Evolutionary conservation across 2,329 filamentous ascomycete genomes (phyloP).

Genomic region (Calonectria leucothoes): DNA sequence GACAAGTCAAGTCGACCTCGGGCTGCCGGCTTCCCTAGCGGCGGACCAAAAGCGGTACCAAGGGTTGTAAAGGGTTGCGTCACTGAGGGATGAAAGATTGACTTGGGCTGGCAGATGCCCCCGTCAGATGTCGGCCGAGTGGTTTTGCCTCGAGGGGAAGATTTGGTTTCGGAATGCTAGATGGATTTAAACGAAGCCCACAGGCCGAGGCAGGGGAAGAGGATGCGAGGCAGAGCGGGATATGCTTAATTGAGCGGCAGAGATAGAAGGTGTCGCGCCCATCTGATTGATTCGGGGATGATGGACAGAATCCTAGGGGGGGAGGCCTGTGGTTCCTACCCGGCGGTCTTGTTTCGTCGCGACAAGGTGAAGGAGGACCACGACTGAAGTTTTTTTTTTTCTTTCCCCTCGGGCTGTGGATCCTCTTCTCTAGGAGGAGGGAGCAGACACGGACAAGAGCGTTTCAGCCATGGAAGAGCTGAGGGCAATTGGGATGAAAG

Average conservation of each 20-base stretch:
- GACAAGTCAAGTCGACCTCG: background rate
- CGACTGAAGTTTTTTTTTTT: background rate
- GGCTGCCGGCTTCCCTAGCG: background rate
- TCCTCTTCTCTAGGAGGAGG: background rate
- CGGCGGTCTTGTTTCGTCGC: background rate
- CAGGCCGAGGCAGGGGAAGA: background rate
- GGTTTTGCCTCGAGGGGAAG: background rate
- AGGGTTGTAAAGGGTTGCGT: background rate
- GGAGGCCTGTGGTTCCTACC: background rate
- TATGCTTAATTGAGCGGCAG: background rate
- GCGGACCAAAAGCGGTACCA: background rate
- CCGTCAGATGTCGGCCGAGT: background rate
- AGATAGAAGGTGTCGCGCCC: background rate
- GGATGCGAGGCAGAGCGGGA: background rate
- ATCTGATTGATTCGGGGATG: background rate
- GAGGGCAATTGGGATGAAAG: constrained; percentile 12
- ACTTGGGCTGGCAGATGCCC: background rate
- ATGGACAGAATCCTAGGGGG: background rate
- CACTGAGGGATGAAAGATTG: constrained; percentile 6
- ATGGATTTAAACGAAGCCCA: background rate
- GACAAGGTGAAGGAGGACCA: background rate
- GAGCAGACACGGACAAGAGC: background rate
- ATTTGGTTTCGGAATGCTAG: background rate
- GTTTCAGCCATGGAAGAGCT: constrained; percentile 14
- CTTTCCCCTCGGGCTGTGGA: background rate